These are phyloP conservation scores for Crithidia brevicula DNA, from an alignment of 208 protist genomes.

Conservation along the genomic window DNA sequence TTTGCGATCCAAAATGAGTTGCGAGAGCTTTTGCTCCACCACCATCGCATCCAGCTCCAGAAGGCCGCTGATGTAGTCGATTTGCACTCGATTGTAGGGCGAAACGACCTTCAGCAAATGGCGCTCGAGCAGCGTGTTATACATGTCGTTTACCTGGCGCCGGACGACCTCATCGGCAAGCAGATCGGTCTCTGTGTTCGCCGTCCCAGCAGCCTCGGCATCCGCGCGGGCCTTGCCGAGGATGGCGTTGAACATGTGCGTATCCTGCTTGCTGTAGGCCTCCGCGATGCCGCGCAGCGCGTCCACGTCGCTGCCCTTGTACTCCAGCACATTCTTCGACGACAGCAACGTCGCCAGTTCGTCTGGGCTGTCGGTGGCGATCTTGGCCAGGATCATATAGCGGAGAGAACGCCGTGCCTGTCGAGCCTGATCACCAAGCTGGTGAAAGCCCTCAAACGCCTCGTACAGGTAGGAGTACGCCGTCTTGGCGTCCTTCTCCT, in stretches of 20 bases:
- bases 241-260: constrained; percentile 94
- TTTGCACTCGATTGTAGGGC: constrained; percentile 97
- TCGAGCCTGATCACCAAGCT: constrained; percentile 79
- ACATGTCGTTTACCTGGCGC: constrained; percentile 94
- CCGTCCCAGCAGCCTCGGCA: constrained; percentile 18
- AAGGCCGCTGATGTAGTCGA: constrained; percentile 93
- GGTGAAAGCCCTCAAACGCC: constrained; percentile 97
- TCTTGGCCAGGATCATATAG: constrained; percentile 98
- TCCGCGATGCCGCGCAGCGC: constrained; percentile 95
- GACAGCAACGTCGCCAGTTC: constrained; percentile 81
- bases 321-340: constrained; percentile 93
- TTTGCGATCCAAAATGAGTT: constrained; percentile 99
- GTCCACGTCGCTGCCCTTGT: constrained; percentile 90
- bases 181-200: constrained; percentile 44
- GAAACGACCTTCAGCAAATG: constrained; percentile 97
- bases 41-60: constrained; percentile 84
- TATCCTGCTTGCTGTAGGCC: constrained; percentile 94
- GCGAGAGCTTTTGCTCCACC: constrained; percentile 92
- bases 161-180: constrained; percentile 91
- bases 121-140: constrained; percentile 96
- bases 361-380: constrained; percentile 78
- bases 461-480: constrained; percentile 99
- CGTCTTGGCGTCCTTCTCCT: constrained; percentile 99
- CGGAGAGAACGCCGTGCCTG: constrained; percentile 93
- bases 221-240: constrained; percentile 38